Percentiles rank a stretch among this genome's conserved stretches.
These are phyloP conservation scores for Ustilago trichophora DNA, from an alignment of 1,284 basidiomycete genomes.

Conservation along the genomic window DNA sequence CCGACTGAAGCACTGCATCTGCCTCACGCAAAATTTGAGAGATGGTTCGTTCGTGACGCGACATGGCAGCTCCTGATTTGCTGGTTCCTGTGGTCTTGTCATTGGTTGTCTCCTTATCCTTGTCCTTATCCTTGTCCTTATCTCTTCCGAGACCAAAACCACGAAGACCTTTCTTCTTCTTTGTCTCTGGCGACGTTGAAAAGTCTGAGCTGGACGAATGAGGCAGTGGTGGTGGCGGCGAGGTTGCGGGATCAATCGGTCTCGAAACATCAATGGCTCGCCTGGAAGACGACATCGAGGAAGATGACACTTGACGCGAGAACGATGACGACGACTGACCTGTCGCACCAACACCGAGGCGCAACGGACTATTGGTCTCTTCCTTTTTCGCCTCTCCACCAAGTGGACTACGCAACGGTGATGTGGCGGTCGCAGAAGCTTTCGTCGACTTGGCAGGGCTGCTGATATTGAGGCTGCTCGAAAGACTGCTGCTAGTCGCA, in stretches of 20 bases:
- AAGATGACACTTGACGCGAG: conserved; percentile 12
- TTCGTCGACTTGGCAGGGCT: not conserved
- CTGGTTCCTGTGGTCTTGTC: not conserved
- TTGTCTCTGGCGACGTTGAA: conserved; percentile 24
- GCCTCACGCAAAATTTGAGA: conserved; percentile 49
- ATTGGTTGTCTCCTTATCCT: conserved; percentile 3
- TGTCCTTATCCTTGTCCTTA: conserved; percentile 21
- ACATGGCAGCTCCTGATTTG: not conserved
- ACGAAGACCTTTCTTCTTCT: conserved; percentile 29
- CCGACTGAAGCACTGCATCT: conserved; percentile 40
- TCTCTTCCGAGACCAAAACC: conserved; percentile 33
- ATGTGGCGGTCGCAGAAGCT: conserved; percentile 1
- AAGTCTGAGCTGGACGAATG: not conserved
- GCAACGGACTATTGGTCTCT: not conserved
- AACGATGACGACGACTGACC: not conserved
- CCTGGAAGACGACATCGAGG: conserved; percentile 15
- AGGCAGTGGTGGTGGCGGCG: not conserved
- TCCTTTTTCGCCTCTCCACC: not conserved
- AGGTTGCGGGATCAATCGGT: conserved; percentile 20
- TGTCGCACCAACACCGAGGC: conserved; percentile 1
- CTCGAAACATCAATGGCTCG: conserved; percentile 37
- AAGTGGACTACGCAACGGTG: not conserved
- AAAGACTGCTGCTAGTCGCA: not conserved
- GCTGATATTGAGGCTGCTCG: not conserved
- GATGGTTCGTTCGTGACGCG: conserved; percentile 46